A percentile compares a stretch with the other conserved stretches of the same genome.
Conservation (phyloP, 176 grass and related monocot genomes). For the Tuctoria greenei region DNA sequence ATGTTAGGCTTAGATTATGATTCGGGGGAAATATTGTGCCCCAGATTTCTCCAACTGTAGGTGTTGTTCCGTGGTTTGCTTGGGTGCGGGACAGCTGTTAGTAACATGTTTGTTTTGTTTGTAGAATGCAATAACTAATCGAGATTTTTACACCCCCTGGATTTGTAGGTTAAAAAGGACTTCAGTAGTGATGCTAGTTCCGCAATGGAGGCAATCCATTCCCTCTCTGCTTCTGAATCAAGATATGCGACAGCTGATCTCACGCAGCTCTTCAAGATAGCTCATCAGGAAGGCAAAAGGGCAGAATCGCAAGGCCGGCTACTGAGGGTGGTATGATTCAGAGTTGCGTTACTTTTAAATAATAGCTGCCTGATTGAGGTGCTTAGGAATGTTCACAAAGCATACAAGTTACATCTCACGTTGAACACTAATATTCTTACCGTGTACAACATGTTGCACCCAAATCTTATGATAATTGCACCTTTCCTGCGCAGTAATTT, state of each 20-base stretch:
- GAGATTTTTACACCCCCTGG: conserved; percentile 5
- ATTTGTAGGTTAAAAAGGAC: conserved; percentile 70
- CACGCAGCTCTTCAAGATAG: conserved; percentile 86
- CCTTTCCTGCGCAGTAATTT: not conserved
- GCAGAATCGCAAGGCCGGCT: conserved; percentile 66
- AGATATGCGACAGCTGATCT: conserved; percentile 56
- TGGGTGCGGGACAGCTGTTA: not conserved
- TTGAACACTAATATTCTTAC: not conserved
- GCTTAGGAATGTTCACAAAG: not conserved
- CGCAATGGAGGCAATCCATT: conserved; percentile 45
- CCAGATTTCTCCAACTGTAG: not conserved
- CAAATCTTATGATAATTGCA: not conserved
- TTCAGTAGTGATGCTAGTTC: conserved; percentile 70
- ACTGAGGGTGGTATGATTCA: conserved; percentile 60
- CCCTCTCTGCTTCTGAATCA: conserved; percentile 44
- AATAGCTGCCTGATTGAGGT: not conserved
- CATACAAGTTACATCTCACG: not conserved
- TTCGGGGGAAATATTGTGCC: not conserved
- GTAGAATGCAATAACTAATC: not conserved
- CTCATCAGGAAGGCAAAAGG: conserved; percentile 63
- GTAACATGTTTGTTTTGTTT: not conserved
- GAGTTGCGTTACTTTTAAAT: not conserved
- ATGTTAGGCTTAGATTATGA: not conserved
- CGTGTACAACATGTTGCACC: not conserved
- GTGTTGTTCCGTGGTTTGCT: not conserved